phyloP scores from a whole-genome alignment of 176 grass and related monocot genomes.

The Ampelocalamus luodianensis region DNA sequence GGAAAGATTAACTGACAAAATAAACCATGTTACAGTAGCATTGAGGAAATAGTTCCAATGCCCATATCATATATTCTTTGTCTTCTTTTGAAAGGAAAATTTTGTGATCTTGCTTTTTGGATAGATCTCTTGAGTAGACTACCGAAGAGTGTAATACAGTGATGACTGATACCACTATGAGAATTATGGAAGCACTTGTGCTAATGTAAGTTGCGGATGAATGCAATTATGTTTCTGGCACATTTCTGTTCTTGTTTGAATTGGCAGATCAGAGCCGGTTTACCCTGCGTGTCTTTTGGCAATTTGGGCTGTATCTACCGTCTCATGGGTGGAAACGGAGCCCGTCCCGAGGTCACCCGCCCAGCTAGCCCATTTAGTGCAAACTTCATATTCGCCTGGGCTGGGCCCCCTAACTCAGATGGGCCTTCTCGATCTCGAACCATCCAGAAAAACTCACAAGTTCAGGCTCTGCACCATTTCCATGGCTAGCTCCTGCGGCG shows the following conservation, averaged over 20 bases:
- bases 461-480: slow-evolving; percentile 10
- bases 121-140: slow-evolving; percentile 5
- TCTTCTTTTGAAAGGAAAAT: slow-evolving; percentile 4
- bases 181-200: slow-evolving; percentile 21
- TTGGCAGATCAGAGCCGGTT: background rate
- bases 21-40: background rate
- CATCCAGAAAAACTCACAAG: background rate
- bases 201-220: background rate
- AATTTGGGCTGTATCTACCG: background rate
- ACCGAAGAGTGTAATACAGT: background rate
- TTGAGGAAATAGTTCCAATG: slow-evolving; percentile 16
- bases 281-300: background rate
- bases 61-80: background rate
- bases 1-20: slow-evolving; percentile 69
- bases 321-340: background rate
- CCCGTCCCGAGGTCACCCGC: background rate
- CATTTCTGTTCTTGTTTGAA: background rate
- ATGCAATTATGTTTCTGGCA: background rate
- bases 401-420: background rate
- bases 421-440: background rate
- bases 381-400: background rate
- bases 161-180: background rate
- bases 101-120: background rate
- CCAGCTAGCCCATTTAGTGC: background rate
- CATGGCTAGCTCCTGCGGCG: slow-evolving; percentile 43